A percentile compares a stretch with the other conserved stretches of the same genome.
Conservation (phyloP, 192 early-diverging fungal genomes). For the Helicostylum pulchrum region DNA sequence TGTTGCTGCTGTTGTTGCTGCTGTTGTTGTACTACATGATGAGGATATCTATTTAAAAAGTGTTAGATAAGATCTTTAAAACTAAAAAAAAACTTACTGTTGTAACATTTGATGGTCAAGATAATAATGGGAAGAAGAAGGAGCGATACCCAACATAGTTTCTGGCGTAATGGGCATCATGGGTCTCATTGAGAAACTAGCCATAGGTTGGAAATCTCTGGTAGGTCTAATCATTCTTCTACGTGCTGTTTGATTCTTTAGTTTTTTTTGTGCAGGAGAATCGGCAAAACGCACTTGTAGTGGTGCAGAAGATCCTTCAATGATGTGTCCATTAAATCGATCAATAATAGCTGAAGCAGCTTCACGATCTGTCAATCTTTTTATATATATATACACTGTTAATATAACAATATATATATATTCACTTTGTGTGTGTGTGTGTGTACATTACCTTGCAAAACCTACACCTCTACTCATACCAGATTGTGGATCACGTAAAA, state of each 20-base stretch:
- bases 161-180: conserved; percentile 48
- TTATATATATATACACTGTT: background rate
- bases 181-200: conserved; percentile 14
- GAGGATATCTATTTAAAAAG: conserved; percentile 3
- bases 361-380: conserved; percentile 67
- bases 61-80: background rate
- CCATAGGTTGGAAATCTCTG: conserved; percentile 40
- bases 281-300: conserved; percentile 80
- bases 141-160: conserved; percentile 43
- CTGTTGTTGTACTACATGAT: conserved; percentile 4
- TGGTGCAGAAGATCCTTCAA: conserved; percentile 60
- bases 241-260: conserved; percentile 62
- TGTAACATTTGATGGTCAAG: conserved; percentile 1
- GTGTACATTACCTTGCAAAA: conserved; percentile 56
- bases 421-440: too few relatives aligned
- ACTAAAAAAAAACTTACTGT: background rate
- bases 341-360: conserved; percentile 67
- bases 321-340: conserved; percentile 54
- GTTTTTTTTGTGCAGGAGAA: conserved; percentile 71
- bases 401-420: background rate
- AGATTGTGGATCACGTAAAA: conserved; percentile 66
- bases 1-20: background rate
- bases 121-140: conserved; percentile 18
- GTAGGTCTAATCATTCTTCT: conserved; percentile 37
- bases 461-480: conserved; percentile 74